A percentile compares a stretch with the other conserved stretches of the same genome.
These are phyloP conservation scores for Colletotrichum sp. DNA, from an alignment of 2,329 filamentous ascomycete genomes.

Conservation along the genomic window DNA sequence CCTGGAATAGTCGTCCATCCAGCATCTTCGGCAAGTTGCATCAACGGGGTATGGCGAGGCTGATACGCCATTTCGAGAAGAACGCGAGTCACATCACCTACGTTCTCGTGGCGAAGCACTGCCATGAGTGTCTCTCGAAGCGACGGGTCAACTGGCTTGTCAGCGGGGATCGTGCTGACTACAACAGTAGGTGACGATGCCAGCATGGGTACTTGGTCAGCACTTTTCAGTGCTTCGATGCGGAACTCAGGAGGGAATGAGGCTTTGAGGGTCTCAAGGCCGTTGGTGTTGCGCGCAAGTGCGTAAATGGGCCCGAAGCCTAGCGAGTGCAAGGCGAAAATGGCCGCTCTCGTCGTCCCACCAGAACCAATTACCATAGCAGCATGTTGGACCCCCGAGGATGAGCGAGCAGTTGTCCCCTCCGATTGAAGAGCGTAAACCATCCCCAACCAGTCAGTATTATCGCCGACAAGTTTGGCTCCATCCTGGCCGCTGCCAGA, in stretches of 20 bases:
- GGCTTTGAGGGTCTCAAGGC: constrained; percentile 69
- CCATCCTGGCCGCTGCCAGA: not conserved
- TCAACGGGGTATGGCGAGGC: constrained; percentile 80
- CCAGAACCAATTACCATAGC: constrained; percentile 90
- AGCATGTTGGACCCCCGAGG: constrained; percentile 38
- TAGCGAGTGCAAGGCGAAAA: constrained; percentile 85
- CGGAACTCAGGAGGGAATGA: constrained; percentile 79
- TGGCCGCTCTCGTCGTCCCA: constrained; percentile 88
- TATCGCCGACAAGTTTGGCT: constrained; percentile 75
- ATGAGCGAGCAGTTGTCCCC: constrained; percentile 55
- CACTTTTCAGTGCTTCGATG: constrained; percentile 61
- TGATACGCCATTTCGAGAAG: constrained; percentile 98
- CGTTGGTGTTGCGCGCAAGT: constrained; percentile 75
- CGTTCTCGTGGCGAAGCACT: constrained; percentile 48
- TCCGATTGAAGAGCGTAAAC: constrained; percentile 75
- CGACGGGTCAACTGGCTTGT: constrained; percentile 76
- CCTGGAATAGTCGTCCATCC: constrained; percentile 88
- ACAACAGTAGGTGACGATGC: constrained; percentile 68
- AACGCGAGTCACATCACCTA: constrained; percentile 55
- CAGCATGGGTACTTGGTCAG: not conserved
- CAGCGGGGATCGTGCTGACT: constrained; percentile 89
- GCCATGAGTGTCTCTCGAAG: constrained; percentile 70
- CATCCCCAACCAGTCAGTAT: constrained; percentile 97
- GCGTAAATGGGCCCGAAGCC: constrained; percentile 88
- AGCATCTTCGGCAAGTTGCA: constrained; percentile 78